A percentile compares a stretch with the other conserved stretches of the same genome.
Evolutionary conservation across 2,329 filamentous ascomycete species (phyloP).

Genomic region (Acrocalymma vagum): DNA sequence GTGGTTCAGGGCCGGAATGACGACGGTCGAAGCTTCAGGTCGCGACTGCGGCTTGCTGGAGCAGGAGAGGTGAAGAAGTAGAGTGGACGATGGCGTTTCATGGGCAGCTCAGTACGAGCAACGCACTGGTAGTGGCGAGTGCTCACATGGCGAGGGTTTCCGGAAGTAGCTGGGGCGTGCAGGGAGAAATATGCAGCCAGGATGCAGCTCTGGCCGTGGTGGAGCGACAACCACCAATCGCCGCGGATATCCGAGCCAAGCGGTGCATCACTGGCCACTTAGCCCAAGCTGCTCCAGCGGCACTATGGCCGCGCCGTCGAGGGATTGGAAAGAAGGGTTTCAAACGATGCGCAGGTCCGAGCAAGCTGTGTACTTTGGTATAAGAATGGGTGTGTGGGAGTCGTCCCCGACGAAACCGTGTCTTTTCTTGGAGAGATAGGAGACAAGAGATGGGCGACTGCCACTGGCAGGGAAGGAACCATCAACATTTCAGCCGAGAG

Average conservation of each 20-base stretch:
- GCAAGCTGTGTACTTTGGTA: too few species aligned
- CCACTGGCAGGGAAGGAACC: too few species aligned
- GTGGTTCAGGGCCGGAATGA: conserved; percentile 14
- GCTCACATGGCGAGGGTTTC: conserved; percentile 30
- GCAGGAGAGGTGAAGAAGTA: neutral
- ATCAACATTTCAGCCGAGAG: too few species aligned
- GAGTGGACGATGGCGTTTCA: conserved; percentile 36
- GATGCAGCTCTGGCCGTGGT: conserved; percentile 19
- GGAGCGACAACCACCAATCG: conserved; percentile 38
- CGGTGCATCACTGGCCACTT: too few species aligned
- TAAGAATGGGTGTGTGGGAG: too few species aligned
- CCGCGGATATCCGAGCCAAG: conserved; percentile 37
- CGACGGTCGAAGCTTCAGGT: conserved; percentile 19
- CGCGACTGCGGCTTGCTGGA: conserved; percentile 14
- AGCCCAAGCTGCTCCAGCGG: conserved; percentile 34
- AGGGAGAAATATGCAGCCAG: conserved; percentile 8
- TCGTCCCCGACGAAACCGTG: too few species aligned
- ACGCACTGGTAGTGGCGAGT: conserved; percentile 40
- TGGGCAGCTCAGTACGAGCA: conserved; percentile 21
- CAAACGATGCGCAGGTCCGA: conserved; percentile 18
- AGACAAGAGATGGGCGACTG: too few species aligned
- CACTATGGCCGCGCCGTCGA: conserved; percentile 20
- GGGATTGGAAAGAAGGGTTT: conserved; percentile 25
- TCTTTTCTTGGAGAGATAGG: too few species aligned
- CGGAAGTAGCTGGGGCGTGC: conserved; percentile 30